Evolutionary conservation across 192 early-diverging fungal genomes (phyloP).

Genomic region (Coemansia sp.): DNA sequence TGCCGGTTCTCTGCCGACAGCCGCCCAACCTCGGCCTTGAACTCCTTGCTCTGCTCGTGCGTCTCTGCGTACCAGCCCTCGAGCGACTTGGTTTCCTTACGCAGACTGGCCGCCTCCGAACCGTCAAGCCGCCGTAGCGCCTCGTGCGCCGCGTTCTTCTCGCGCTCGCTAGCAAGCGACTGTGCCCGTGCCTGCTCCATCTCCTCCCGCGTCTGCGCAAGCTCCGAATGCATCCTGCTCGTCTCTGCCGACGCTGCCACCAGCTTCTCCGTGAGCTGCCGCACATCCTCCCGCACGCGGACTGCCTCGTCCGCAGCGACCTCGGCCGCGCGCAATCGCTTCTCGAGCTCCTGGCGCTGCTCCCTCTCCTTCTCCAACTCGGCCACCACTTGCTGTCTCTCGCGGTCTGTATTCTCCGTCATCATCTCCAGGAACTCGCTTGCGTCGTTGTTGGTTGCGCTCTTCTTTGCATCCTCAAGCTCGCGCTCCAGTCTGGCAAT

Average conservation of each 20-base stretch:
- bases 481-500: slow-evolving; percentile 66
- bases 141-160: slow-evolving; percentile 38
- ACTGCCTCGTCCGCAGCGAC: slow-evolving; percentile 16
- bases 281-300: slow-evolving; percentile 26
- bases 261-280: slow-evolving; percentile 22
- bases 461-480: slow-evolving; percentile 44
- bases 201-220: slow-evolving; percentile 43
- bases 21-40: slow-evolving; percentile 38
- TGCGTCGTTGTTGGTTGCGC: slow-evolving; percentile 8
- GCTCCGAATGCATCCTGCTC: slow-evolving; percentile 27
- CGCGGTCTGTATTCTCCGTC: slow-evolving; percentile 44
- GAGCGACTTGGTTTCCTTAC: slow-evolving; percentile 39
- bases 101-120: slow-evolving; percentile 44
- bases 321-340: slow-evolving; percentile 31
- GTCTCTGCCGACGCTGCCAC: slow-evolving; percentile 20
- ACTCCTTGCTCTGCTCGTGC: slow-evolving; percentile 36
- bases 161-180: slow-evolving; percentile 36
- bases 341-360: slow-evolving; percentile 48
- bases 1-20: slow-evolving; percentile 56
- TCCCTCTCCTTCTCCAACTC: slow-evolving; percentile 32
- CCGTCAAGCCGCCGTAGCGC: slow-evolving; percentile 37
- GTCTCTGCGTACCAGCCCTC: slow-evolving; percentile 53
- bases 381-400: slow-evolving; percentile 49
- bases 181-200: slow-evolving; percentile 38
- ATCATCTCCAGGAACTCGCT: slow-evolving; percentile 41